Base-by-base conservation (phyloP, 2,329 filamentous ascomycete genomes). In the Colletotrichum tofieldiae region DNA sequence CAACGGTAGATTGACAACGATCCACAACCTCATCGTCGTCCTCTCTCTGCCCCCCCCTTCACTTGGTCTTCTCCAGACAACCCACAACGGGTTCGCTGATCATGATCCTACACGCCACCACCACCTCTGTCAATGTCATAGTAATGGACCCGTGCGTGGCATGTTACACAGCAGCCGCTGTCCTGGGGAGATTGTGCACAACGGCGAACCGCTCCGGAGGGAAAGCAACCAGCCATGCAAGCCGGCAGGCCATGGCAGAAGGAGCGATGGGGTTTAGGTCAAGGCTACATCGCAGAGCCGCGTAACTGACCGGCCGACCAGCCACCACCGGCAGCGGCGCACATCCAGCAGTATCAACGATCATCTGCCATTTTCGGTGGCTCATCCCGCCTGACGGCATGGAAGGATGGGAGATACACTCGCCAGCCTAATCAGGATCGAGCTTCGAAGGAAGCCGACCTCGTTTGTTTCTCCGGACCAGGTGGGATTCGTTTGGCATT, bases 71-170 rank as follows among this genome's bases (percentile, higher is more conserved):
- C 59, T 60, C 65, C 65, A 60, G 47, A 55, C 45, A 65, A 37
- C 52, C 39, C 54, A 60, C 59, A 65, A 16, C 32, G 39, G 45
- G 65, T 49, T 59, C 23, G 59, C 59, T 70, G 45, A 69, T 70
- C 59, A 54, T 29, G 59, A 55, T 69, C 59, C 65, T 65, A 35
- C 65, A 68, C 54, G 23, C 54, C 47, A 35, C 54, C 70, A 63
- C 58, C 56, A 58, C 14, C n/a, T 49, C n/a, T 12, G 9, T 18
- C 39, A 8, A 26, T 5, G 43, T n/a, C 23, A 35, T 14, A 43
- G 20, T n/a, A 23, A 29, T 8, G 45, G 20, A 8, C 29, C 52
- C 23, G 54, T 49, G 59, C 43, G 29, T 43, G 51, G 16, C 14
- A 41, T 64, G 59, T 43, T 59, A 35, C 59, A 49, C 65, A 32